Conservation (phyloP, 305 asterid species). For the Nicotiana rustica region DNA sequence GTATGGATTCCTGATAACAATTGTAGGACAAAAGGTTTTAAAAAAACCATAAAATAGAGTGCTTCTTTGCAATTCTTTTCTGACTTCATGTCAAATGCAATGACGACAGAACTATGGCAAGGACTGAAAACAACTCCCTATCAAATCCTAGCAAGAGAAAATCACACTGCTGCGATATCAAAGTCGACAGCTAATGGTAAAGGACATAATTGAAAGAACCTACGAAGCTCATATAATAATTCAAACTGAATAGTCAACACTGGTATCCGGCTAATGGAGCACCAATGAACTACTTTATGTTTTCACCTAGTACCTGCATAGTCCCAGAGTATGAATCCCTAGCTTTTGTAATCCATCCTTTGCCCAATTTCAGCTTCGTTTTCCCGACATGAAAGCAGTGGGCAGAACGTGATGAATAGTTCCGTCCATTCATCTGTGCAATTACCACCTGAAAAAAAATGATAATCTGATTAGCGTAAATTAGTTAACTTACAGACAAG, state of each 20-base stretch:
- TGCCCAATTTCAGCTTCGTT: conserved; percentile 83
- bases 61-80: no score
- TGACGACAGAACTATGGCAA: no score
- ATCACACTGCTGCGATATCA: no score
- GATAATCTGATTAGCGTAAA: not conserved
- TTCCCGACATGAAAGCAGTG: conserved; percentile 88
- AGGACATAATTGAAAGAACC: not conserved
- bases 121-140: no score
- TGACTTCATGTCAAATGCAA: no score
- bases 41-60: no score
- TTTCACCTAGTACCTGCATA: conserved; percentile 72
- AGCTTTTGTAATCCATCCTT: conserved; percentile 99
- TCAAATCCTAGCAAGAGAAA: no score
- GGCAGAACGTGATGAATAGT: conserved; percentile 79
- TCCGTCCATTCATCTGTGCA: conserved; percentile 92
- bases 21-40: no score
- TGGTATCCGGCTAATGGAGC: not conserved
- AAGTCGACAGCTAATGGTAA: no score
- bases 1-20: no score
- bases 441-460: conserved; percentile 69
- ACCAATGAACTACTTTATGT: not conserved
- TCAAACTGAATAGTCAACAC: conserved; percentile 22
- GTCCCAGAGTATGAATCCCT: conserved; percentile 85
- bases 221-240: not conserved
- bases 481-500: not conserved